phyloP scores from a whole-genome alignment of 768 basidiomycete genomes.

The Phanerochaete carnosa region DNA sequence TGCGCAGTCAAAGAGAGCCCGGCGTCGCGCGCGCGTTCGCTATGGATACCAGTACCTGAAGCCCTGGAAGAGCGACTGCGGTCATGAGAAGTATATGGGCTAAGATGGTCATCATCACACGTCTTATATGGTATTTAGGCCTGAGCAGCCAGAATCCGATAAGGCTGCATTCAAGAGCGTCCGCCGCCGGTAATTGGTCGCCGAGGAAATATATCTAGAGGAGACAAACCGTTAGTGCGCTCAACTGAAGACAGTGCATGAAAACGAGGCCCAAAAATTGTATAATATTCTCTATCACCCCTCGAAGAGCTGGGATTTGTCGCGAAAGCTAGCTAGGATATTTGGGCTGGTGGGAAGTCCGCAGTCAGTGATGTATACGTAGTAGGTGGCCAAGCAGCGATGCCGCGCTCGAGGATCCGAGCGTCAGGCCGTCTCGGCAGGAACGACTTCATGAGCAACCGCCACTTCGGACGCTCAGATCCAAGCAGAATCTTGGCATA shows the following conservation, averaged over 20 bases:
- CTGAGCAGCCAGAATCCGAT: neutral
- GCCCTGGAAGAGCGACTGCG: neutral
- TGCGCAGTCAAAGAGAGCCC: too few species aligned
- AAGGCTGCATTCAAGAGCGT: neutral
- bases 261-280: neutral
- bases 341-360: too few species aligned
- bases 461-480: neutral
- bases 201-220: neutral
- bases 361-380: too few species aligned
- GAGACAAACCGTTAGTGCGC: neutral
- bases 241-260: neutral
- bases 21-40: too few species aligned
- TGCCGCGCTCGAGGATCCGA: neutral
- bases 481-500: neutral
- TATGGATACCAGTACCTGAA: neutral
- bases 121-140: neutral
- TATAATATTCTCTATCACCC: too few species aligned
- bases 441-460: neutral
- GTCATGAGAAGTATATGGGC: neutral
- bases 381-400: neutral
- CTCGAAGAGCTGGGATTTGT: neutral
- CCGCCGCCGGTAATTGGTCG: neutral
- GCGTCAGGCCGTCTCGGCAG: constrained; percentile 2
- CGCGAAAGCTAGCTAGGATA: too few species aligned
- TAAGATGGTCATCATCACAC: neutral